phyloP scores from a whole-genome alignment of 148 eudicot species.

The Persicaria maculosa region DNA sequence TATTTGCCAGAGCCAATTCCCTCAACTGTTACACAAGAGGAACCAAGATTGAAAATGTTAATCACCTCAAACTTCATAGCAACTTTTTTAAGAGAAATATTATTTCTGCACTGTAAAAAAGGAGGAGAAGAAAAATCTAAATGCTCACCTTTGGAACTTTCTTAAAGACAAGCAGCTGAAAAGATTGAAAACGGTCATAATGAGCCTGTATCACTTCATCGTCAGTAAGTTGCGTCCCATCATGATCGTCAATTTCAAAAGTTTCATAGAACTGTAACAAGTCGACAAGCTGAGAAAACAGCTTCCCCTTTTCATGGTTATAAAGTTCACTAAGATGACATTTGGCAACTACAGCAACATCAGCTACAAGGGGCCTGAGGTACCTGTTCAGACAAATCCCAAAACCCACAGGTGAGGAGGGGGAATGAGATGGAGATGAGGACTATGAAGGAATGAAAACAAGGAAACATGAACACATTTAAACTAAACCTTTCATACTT shows the following conservation, averaged over 20 bases:
- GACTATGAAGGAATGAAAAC: neutral
- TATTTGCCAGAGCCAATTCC: conserved; percentile 82
- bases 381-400: conserved; percentile 33
- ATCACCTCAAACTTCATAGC: neutral
- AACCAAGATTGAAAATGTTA: neutral
- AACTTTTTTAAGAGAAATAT: neutral
- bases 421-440: neutral
- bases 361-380: conserved; percentile 86
- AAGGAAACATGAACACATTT: neutral
- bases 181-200: conserved; percentile 86
- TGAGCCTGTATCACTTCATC: conserved; percentile 95
- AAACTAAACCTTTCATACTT: neutral
- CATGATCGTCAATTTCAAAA: conserved; percentile 82
- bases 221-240: conserved; percentile 87
- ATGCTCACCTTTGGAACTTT: conserved; percentile 70
- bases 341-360: conserved; percentile 93
- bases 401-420: conserved; percentile 4
- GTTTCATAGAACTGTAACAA: conserved; percentile 90
- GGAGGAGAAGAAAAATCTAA: neutral
- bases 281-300: conserved; percentile 92
- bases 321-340: conserved; percentile 90
- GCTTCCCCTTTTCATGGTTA: conserved; percentile 79
- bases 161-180: conserved; percentile 84
- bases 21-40: conserved; percentile 40
- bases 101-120: neutral